Conservation (phyloP, 352 stramenopile genomes). For the Pythium plurisporium region DNA sequence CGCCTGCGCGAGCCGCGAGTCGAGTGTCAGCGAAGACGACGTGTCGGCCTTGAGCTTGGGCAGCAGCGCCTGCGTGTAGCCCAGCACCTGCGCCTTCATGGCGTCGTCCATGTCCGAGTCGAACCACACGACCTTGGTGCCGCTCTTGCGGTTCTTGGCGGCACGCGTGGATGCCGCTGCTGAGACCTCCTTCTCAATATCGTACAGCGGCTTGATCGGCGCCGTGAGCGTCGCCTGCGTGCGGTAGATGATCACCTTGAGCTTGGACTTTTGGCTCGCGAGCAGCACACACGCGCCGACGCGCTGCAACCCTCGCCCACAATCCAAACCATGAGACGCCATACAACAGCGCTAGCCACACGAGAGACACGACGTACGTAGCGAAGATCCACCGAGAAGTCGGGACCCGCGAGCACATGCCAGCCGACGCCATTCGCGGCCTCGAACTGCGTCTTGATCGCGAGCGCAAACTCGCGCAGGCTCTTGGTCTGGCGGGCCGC, state of each 20-base stretch:
- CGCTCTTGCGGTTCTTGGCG: slow-evolving; percentile 6
- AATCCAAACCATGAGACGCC: neutral
- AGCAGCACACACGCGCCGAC: slow-evolving; percentile 66
- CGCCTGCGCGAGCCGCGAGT: slow-evolving; percentile 48
- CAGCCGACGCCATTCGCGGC: slow-evolving; percentile 46
- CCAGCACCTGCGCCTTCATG: slow-evolving; percentile 35
- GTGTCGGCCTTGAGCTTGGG: slow-evolving; percentile 31
- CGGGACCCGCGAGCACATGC: slow-evolving; percentile 60
- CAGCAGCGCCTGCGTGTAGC: slow-evolving; percentile 36
- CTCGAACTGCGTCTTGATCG: slow-evolving; percentile 40
- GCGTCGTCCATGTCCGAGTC: slow-evolving; percentile 54
- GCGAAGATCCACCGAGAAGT: slow-evolving; percentile 74
- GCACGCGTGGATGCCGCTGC: slow-evolving; percentile 5
- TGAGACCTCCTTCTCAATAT: slow-evolving; percentile 21
- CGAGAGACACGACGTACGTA: slow-evolving; percentile 40
- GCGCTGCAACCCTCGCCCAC: slow-evolving; percentile 30
- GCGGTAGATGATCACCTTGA: slow-evolving; percentile 73
- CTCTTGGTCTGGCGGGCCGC: slow-evolving; percentile 51
- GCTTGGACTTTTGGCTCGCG: slow-evolving; percentile 49
- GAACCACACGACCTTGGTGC: slow-evolving; percentile 44
- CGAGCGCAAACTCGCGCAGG: slow-evolving; percentile 48
- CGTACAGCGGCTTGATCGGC: slow-evolving; percentile 19
- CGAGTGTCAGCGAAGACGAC: slow-evolving; percentile 21
- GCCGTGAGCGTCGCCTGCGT: slow-evolving; percentile 39
- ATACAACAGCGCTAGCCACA: neutral